These are phyloP conservation scores for Solanum clarkiae DNA, from an alignment of 257 asterid genomes.

Conservation along the genomic window DNA sequence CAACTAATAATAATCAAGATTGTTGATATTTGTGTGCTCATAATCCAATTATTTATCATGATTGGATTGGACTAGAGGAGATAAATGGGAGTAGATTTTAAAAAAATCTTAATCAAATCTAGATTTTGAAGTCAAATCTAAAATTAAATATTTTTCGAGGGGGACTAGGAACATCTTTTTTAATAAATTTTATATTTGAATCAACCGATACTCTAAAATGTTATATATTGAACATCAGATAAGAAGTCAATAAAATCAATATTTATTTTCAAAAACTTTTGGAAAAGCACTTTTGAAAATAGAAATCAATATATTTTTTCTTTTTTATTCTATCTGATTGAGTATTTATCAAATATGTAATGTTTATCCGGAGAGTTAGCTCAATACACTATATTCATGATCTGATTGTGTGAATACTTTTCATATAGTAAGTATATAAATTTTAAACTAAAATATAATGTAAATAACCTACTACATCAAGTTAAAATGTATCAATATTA, in stretches of 20 bases:
- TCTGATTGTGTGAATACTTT: too few relatives aligned
- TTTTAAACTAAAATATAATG: too few relatives aligned
- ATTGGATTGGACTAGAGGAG: neutral
- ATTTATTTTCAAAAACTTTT: neutral
- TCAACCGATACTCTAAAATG: neutral
- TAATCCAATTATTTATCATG: slow-evolving; percentile 9
- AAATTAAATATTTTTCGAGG: neutral
- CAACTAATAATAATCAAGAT: neutral
- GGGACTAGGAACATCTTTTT: neutral
- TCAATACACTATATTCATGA: too few relatives aligned
- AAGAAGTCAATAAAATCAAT: neutral
- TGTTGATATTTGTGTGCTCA: neutral
- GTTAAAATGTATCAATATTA: too few relatives aligned
- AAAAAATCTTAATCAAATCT: too few relatives aligned
- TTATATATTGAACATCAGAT: neutral
- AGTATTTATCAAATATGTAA: too few relatives aligned
- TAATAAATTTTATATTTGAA: neutral
- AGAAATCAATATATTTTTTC: neutral
- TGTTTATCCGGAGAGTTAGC: too few relatives aligned
- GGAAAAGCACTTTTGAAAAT: neutral
- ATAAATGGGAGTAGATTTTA: too few relatives aligned
- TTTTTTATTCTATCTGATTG: neutral
- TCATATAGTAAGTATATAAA: too few relatives aligned
- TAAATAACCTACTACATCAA: too few relatives aligned
- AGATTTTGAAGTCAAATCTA: neutral